Conservation (phyloP, 805 yeast genomes). For the Naumovozyma baii region DNA sequence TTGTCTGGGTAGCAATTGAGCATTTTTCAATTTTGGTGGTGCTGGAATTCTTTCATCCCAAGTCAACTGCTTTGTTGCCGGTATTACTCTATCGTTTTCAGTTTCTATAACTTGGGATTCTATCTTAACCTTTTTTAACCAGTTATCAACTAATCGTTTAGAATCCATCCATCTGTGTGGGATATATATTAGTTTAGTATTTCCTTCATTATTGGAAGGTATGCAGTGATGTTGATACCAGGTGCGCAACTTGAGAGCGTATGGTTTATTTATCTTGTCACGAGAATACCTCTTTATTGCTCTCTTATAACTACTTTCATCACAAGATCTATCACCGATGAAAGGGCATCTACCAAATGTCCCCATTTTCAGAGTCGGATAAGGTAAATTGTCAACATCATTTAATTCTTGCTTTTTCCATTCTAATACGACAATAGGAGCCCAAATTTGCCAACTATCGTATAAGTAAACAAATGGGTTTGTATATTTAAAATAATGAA, state of each 20-base stretch:
- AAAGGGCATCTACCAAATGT: conserved; percentile 71
- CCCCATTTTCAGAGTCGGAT: conserved; percentile 27
- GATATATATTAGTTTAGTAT: conserved; percentile 9
- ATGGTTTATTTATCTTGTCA: conserved; percentile 24
- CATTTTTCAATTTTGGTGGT: conserved; percentile 7
- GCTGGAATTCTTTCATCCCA: conserved; percentile 18
- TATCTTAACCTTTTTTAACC: conserved; percentile 7
- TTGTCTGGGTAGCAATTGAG: conserved; percentile 14
- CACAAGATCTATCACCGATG: conserved; percentile 42
- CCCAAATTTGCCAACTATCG: conserved; percentile 65
- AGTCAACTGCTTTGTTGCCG: conserved; percentile 47
- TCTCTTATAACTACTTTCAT: conserved; percentile 22
- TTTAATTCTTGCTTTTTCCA: conserved; percentile 43
- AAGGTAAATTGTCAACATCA: conserved; percentile 32
- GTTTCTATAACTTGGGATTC: not conserved
- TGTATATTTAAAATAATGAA: conserved; percentile 66
- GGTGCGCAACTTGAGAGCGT: conserved; percentile 25
- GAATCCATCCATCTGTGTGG: conserved; percentile 23
- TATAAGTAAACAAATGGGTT: conserved; percentile 55
- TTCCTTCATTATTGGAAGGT: conserved; percentile 9
- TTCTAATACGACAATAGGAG: conserved; percentile 77
- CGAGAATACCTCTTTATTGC: conserved; percentile 26
- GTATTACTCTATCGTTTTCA: conserved; percentile 45
- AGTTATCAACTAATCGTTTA: conserved; percentile 10
- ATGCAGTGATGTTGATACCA: conserved; percentile 24